These are phyloP conservation scores for Phytopythium litorale DNA, from an alignment of 352 stramenopile species.

Conservation along the genomic window DNA sequence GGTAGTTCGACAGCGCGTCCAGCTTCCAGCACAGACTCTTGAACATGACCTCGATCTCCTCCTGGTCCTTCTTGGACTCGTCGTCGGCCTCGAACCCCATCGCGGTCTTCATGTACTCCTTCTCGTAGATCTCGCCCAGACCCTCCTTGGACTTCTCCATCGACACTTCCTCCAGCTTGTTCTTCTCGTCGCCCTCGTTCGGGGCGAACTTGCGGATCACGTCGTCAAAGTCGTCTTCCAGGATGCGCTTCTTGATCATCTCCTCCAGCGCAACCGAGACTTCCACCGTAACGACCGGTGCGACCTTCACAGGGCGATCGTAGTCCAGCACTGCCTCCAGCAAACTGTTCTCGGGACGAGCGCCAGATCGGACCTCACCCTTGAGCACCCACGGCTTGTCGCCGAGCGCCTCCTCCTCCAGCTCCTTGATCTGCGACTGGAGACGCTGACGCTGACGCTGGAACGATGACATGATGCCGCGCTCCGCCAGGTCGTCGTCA, in stretches of 20 bases:
- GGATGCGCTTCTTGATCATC: constrained; percentile 93
- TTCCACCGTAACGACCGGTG: constrained; percentile 91
- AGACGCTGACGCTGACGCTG: constrained; percentile 62
- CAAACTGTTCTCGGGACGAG: constrained; percentile 91
- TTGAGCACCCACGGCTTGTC: constrained; percentile 94
- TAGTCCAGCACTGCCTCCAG: constrained; percentile 93
- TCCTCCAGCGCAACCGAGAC: constrained; percentile 91
- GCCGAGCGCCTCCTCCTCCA: constrained; percentile 86
- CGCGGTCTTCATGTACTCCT: constrained; percentile 94
- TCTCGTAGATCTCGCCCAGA: constrained; percentile 93
- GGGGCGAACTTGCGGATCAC: constrained; percentile 88
- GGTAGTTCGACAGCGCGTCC: constrained; percentile 94
- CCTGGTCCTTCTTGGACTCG: constrained; percentile 90
- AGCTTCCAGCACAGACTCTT: constrained; percentile 94
- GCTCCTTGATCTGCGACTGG: constrained; percentile 81
- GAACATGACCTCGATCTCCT: constrained; percentile 94
- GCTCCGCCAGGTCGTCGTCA: constrained; percentile 68
- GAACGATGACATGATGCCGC: constrained; percentile 78
- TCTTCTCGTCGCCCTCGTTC: constrained; percentile 72
- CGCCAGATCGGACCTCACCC: constrained; percentile 85
- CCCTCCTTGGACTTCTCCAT: constrained; percentile 91
- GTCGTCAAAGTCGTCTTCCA: constrained; percentile 95
- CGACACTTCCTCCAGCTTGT: constrained; percentile 91
- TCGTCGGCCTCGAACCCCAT: constrained; percentile 92
- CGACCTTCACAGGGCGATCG: constrained; percentile 88